Evolutionary conservation across 2,329 filamentous ascomycete genomes (phyloP), one percentile per base, ranked within the genome.

Genomic region (Alternaria gansuensis): DNA sequence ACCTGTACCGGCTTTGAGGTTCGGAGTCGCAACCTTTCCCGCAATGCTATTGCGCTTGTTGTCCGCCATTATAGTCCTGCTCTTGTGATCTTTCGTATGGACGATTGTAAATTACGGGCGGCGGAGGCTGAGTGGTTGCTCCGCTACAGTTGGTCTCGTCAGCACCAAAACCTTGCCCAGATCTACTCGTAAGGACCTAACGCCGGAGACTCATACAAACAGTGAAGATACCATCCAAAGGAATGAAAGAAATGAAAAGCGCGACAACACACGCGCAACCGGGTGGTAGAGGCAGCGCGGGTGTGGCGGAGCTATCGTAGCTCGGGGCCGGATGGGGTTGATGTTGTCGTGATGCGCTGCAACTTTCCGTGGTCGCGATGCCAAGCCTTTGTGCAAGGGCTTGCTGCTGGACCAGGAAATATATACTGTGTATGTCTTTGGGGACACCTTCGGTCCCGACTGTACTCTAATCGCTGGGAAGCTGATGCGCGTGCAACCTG

Each of bases 41-140:
- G 80, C 81, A 59, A 81, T 75, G 72, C 80, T 82, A 72, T 85
- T 83, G 68, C 85, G 83, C 80, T 88, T 88, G 62, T 75, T 82
- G 69, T 88, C 85, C 45, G 85, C 82, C 85, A 86, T 87, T 59
- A 51, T 21, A 80, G 65, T 82, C 82, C 78, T 85, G 31, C 85
- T 52, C 75, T 80, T 68, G 85, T 83, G 41, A n/a, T 26, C 29
- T 23, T 17, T 17, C 28, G 33, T 46, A 53, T 29, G 37, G 33
- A 37, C 34, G 82, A 78, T 81, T 83, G 83, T 45, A 8, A 44
- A 50, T 54, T 36, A 46, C 45, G 39, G 59, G 50, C 40, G 36
- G 53, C 40, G 49, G 57, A 57, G 33, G 48, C 28, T 44, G 50
- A 54, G 46, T 60, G 26, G 45, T 53, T 48, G 46, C 53, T 56